A percentile compares a stretch with the other conserved stretches of the same genome.
phyloP scores from a whole-genome alignment of 441 rosid genomes.

The Pelargonium cotyledonis region DNA sequence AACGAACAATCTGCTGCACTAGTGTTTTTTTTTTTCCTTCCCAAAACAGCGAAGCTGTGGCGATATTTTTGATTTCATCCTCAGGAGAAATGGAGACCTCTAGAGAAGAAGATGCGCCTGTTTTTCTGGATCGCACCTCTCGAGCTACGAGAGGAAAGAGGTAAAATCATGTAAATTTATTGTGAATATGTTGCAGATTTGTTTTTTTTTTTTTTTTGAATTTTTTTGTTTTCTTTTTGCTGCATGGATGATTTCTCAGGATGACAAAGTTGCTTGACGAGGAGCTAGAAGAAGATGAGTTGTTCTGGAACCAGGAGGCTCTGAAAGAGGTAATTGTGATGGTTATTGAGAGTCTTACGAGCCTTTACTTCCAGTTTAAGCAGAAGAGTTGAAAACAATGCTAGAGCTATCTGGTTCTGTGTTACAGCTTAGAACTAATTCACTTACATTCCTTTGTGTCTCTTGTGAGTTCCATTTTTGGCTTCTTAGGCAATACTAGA shows the following conservation, averaged over 20 bases:
- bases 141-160: conserved; percentile 82
- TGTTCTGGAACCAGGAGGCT: conserved; percentile 94
- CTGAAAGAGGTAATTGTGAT: conserved; percentile 65
- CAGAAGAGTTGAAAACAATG: not conserved
- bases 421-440: too few relatives aligned
- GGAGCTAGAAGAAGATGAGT: conserved; percentile 77
- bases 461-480: not conserved
- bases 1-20: not conserved
- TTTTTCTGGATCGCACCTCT: conserved; percentile 65
- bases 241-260: conserved; percentile 31
- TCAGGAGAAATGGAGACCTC: conserved; percentile 43
- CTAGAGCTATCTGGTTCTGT: not conserved
- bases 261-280: conserved; percentile 86
- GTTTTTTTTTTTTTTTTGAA: not conserved
- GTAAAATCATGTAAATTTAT: conserved; percentile 20
- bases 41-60: not conserved
- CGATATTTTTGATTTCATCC: not conserved
- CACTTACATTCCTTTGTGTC: too few relatives aligned
- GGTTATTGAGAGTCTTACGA: not conserved
- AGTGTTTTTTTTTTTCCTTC: not conserved
- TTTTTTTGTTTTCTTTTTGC: too few relatives aligned
- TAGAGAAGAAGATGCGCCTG: conserved; percentile 38
- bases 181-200: not conserved
- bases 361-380: not conserved
- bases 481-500: conserved; percentile 33